A percentile compares a stretch with the other conserved stretches of the same genome.
These are phyloP conservation scores for Sugiyamaella pinicola DNA, from an alignment of 1,139 yeast genomes.

Conservation along the genomic window DNA sequence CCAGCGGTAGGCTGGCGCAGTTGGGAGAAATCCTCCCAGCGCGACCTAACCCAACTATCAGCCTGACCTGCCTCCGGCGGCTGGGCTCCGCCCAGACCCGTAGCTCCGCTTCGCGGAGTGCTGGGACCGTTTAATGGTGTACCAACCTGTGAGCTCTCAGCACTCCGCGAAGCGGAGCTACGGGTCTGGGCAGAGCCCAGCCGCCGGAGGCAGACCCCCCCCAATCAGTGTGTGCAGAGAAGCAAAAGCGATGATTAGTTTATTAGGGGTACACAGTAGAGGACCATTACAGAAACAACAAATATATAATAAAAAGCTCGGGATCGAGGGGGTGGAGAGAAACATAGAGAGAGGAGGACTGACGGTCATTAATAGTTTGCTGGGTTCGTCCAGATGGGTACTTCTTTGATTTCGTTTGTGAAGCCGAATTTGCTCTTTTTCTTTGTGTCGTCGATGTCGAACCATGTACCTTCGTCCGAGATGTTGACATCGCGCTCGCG, in stretches of 20 bases:
- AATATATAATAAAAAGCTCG: not conserved
- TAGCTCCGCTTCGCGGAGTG: no score
- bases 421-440: slow-evolving; percentile 34
- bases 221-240: no score
- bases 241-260: not conserved
- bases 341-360: not conserved
- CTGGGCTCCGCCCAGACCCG: no score
- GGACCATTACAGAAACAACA: not conserved
- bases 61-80: no score
- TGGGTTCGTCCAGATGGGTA: slow-evolving; percentile 36
- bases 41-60: not conserved
- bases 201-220: no score
- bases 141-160: no score
- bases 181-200: not conserved
- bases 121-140: no score
- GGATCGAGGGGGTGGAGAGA: not conserved
- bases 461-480: slow-evolving; percentile 64
- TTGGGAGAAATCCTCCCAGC: no score
- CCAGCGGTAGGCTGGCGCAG: not conserved
- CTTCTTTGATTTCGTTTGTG: slow-evolving; percentile 27
- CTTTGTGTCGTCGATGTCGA: slow-evolving; percentile 51
- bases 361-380: slow-evolving; percentile 20
- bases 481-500: slow-evolving; percentile 49
- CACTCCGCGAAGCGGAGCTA: not conserved
- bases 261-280: not conserved